phyloP scores from a whole-genome alignment of 148 eudicot species.

The Rhododendron simsii region DNA sequence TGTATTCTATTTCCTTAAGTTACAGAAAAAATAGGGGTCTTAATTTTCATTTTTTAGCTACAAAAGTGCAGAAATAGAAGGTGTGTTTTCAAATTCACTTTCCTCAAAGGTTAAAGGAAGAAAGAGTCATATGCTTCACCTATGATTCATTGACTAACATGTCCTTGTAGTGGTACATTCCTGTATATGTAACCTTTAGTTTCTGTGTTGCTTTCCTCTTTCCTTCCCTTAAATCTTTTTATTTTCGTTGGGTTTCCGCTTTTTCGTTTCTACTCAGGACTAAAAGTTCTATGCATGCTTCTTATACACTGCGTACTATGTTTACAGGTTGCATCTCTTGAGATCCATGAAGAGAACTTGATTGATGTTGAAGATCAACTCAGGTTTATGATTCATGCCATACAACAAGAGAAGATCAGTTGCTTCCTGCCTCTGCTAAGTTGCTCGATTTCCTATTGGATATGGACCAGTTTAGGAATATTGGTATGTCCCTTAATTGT shows the following conservation, averaged over 20 bases:
- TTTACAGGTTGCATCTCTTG: constrained; percentile 83
- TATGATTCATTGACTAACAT: not conserved
- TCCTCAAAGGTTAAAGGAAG: constrained; percentile 1
- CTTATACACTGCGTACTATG: not conserved
- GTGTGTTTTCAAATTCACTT: not conserved
- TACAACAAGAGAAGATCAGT: constrained; percentile 46
- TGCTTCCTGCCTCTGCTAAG: constrained; percentile 58
- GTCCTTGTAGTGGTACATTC: not conserved
- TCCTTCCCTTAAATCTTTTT: too few relatives aligned
- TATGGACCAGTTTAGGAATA: constrained; percentile 68
- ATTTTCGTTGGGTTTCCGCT: not conserved
- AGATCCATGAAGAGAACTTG: constrained; percentile 58
- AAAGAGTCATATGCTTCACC: not conserved
- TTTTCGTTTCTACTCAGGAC: not conserved
- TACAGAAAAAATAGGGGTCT: not conserved
- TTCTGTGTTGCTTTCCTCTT: too few relatives aligned
- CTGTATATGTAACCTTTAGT: too few relatives aligned
- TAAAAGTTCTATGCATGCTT: not conserved
- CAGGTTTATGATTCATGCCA: constrained; percentile 49
- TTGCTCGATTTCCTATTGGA: constrained; percentile 72
- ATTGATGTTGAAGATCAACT: constrained; percentile 83
- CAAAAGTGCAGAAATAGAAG: not conserved
- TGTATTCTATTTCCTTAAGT: not conserved
- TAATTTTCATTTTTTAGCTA: not conserved
- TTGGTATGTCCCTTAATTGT: constrained; percentile 42